Base-by-base conservation (phyloP, 192 early-diverging fungal species). In the Backusella westeae region DNA sequence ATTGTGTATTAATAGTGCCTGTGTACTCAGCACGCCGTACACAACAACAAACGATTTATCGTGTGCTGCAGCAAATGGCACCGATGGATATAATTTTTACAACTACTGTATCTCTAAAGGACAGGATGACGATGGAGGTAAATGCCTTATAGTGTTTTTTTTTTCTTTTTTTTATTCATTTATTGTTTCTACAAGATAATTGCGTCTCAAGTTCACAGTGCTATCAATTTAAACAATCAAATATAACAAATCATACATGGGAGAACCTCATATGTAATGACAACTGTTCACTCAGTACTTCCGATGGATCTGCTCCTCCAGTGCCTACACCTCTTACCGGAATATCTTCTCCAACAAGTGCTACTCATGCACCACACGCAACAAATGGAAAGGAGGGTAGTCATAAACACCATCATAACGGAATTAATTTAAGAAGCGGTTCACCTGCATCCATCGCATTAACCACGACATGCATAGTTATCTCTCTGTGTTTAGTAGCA, bases 31-130 rank as follows among this genome's bases (percentile, higher is more conserved):
- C 34, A 69, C 69, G 3, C 32, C 59, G 1, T 49, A 68, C 4
- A 32, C 38, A n/a, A 17, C 34, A 46, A 34, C 41, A 9, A 10
- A 21, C 8, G 41, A 12, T 26, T 26, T 42, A n/a, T 26, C 68
- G 12, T 76, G 75, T 29, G 69, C 69, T 35, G 15, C 67, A 23
- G 35, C 75, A 7, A 34, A 69, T 36, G 52, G 9, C 7, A 46
- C 71, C 5, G 53, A 69, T 36, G n/a, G 49, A 23, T 76, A 76
- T 21, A 46, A 49, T 14, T 76, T 68, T 46, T 76, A 76, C 10
- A 68, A 56, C 26, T 76, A 76, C 41, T 76, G 75, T 76, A 21
- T 76, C 14, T 76, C 75, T 10, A 70, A 42, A 38, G 75, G 67
- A 5, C 69, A 76, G 15, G 67, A 70, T 39, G 69, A 70, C 17